Percentiles rank a stretch among this genome's conserved stretches.
These are phyloP conservation scores for Agarophyton chilense DNA, from an alignment of 23 red algal genomes.

Conservation along the genomic window DNA sequence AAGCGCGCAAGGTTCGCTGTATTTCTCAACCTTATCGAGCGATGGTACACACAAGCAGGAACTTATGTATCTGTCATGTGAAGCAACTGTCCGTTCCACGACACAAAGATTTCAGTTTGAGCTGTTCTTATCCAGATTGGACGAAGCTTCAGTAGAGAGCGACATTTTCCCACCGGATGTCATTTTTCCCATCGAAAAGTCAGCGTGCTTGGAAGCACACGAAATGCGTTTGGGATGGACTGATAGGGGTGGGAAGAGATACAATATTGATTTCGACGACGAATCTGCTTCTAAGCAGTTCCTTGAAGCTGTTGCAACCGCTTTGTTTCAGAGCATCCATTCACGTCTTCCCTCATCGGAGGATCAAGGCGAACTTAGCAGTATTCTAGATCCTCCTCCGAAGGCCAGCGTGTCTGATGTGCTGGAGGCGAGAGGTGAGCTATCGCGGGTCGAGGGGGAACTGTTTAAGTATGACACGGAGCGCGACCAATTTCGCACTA, in stretches of 20 bases:
- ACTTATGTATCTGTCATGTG: slow-evolving; percentile 38
- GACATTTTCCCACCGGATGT: slow-evolving; percentile 29
- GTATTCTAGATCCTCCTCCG: background rate
- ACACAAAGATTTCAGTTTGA: slow-evolving; percentile 14
- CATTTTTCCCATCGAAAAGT: slow-evolving; percentile 36
- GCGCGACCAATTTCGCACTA: slow-evolving; percentile 37
- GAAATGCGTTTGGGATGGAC: slow-evolving; percentile 50
- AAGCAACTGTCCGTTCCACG: slow-evolving; percentile 35
- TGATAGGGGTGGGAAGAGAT: slow-evolving; percentile 52
- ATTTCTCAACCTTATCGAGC: background rate
- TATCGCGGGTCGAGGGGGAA: slow-evolving; percentile 24
- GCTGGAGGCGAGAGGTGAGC: slow-evolving; percentile 43
- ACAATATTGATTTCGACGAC: slow-evolving; percentile 55
- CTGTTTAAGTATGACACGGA: slow-evolving; percentile 62
- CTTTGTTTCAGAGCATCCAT: slow-evolving; percentile 58
- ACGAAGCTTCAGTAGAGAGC: background rate
- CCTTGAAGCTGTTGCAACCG: background rate
- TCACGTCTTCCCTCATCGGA: slow-evolving; percentile 16
- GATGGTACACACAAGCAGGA: slow-evolving; percentile 16
- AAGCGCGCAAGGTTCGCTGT: background rate
- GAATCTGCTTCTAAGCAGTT: slow-evolving; percentile 15
- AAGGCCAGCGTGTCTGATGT: slow-evolving; percentile 35
- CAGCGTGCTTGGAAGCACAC: background rate
- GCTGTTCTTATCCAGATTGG: slow-evolving; percentile 15
- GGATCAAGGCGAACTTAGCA: slow-evolving; percentile 27